Base-by-base conservation (phyloP, 495 filamentous ascomycete species). In the Aspergillus nidulans region DNA sequence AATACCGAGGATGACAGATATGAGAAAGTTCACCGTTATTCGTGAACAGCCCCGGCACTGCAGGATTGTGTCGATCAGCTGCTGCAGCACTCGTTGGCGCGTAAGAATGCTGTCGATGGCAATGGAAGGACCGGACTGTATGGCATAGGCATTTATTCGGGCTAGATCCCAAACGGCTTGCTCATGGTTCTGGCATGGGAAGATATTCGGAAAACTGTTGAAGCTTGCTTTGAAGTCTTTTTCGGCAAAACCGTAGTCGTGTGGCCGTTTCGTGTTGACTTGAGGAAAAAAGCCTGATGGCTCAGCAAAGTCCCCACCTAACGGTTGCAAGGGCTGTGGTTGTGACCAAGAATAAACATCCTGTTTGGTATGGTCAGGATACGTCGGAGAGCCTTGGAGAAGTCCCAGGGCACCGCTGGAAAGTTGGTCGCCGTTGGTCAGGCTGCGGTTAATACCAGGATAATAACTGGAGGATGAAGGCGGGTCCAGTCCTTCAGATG, bases 1-100 rank as follows among this genome's bases (percentile, higher is more conserved):
- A 36, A 72, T 72, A 6, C 61, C 61, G 23, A 72, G 57, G 7
- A 72, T 62, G 7, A 71, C 60, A 5, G 71, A 32, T 62, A 71
- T 69, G 7, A 74, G 63, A 23, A 71, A 58, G n/a, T 68, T 68
- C 0, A 59, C 55, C 24, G 63, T 57, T 1, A 56, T 61, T 25
- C 62, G 66, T 1, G 64, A 62, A 52, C 71, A 74, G n/a, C 64
- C 34, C 9, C 50, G 49, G 34, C 71, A 74, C 20, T 63, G 64
- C 4, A 74, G 55, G 15, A 72, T 67, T 1, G 56, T 57, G n/a
- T 71, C 64, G 1, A 65, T 58, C 15, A 68, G 57, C 5, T 66
- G 50, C 44, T 70, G 55, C 15, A 74, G 45, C 5, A 65, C 56
- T 19, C 63, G 64, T 28, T 72, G 68, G 20, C 62, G 65, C 7